Percentiles rank a stretch among this genome's conserved stretches.
phyloP scores from a whole-genome alignment of 2,329 filamentous ascomycete species.

The Talaromyces sp. region DNA sequence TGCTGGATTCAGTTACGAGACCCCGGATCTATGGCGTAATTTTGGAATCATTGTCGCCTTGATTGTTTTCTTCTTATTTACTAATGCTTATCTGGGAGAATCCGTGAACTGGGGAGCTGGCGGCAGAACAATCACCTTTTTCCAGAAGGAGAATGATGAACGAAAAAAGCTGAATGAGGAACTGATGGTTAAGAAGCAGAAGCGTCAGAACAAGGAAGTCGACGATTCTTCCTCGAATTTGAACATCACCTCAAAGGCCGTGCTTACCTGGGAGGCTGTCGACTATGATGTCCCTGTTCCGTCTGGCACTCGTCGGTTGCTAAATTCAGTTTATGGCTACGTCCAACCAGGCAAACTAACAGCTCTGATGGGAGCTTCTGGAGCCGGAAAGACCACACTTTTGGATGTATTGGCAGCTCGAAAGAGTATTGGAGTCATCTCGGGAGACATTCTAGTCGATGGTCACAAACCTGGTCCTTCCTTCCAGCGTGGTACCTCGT shows the following conservation, averaged over 20 bases:
- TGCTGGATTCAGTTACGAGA: conserved; percentile 64
- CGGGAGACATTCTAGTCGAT: conserved; percentile 62
- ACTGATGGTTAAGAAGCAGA: conserved; percentile 13
- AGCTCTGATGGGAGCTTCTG: conserved; percentile 53
- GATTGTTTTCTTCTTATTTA: conserved; percentile 34
- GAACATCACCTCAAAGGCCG: conserved; percentile 53
- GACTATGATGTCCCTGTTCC: conserved; percentile 50
- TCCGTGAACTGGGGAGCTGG: conserved; percentile 33
- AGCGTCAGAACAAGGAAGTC: conserved; percentile 19
- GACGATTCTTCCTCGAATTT: conserved; percentile 44
- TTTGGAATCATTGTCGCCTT: conserved; percentile 40
- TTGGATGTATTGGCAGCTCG: conserved; percentile 69
- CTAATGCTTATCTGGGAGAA: conserved; percentile 41
- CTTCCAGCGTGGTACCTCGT: conserved; percentile 63
- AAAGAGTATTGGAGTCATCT: conserved; percentile 63
- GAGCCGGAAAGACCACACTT: conserved; percentile 82
- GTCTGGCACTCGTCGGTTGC: conserved; percentile 43
- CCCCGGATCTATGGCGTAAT: conserved; percentile 67
- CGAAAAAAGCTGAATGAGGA: conserved; percentile 19
- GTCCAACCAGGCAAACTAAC: conserved; percentile 50
- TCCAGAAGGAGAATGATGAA: conserved; percentile 28
- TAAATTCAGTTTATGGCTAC: conserved; percentile 49
- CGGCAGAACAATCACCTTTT: conserved; percentile 32
- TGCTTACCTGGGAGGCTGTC: conserved; percentile 54
- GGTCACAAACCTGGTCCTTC: conserved; percentile 55